These are phyloP conservation scores for Corylus heterophylla DNA, from an alignment of 306 rosid genomes.

Conservation along the genomic window DNA sequence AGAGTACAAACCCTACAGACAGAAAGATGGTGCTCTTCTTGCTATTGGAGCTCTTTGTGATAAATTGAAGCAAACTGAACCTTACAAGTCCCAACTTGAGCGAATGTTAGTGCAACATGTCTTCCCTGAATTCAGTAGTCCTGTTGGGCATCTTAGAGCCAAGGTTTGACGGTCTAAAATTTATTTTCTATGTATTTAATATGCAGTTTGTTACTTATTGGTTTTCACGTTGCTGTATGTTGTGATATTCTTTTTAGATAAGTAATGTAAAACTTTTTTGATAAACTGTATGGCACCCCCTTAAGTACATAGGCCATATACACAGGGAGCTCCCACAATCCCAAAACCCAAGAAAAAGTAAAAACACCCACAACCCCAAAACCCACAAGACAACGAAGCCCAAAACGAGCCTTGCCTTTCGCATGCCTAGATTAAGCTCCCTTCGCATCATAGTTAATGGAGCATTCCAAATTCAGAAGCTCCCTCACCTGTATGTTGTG, in stretches of 20 bases:
- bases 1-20: constrained; percentile 81
- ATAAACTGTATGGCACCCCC: too few relatives aligned
- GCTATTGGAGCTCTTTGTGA: constrained; percentile 98
- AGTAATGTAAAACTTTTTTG: too few relatives aligned
- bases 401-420: too few relatives aligned
- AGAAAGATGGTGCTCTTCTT: constrained; percentile 98
- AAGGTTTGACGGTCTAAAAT: constrained; percentile 53
- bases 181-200: constrained; percentile 12
- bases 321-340: too few relatives aligned
- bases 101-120: constrained; percentile 95
- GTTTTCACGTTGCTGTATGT: neutral
- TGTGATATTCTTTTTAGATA: neutral
- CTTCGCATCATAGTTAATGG: too few relatives aligned
- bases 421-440: too few relatives aligned
- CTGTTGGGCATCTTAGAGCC: constrained; percentile 94
- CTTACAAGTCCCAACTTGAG: constrained; percentile 95
- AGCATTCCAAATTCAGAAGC: too few relatives aligned
- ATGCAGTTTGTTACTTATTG: neutral
- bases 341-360: too few relatives aligned
- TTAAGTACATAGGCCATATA: too few relatives aligned
- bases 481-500: neutral
- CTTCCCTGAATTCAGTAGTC: constrained; percentile 93
- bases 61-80: constrained; percentile 90
- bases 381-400: too few relatives aligned
- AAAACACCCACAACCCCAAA: too few relatives aligned